Conservation (phyloP, 1,284 basidiomycete genomes). For the Malassezia cuniculi region DNA sequence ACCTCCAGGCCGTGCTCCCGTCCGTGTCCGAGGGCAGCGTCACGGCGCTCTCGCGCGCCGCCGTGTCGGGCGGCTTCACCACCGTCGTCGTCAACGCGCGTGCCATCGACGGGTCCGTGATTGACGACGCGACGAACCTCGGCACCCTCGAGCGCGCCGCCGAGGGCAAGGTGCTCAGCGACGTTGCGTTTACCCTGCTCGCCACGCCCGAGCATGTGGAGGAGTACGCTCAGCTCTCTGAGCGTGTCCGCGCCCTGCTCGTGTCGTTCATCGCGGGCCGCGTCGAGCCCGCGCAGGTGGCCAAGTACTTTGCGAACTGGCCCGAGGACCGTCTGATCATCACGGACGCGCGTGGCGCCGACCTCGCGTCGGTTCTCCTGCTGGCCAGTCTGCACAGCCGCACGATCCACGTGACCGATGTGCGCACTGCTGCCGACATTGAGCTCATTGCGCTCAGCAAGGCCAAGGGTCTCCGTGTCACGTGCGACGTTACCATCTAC, state of each 20-base stretch:
- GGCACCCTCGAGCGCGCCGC: slow-evolving; percentile 33
- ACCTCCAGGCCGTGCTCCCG: slow-evolving; percentile 78
- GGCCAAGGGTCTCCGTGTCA: slow-evolving; percentile 81
- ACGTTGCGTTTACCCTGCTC: slow-evolving; percentile 35
- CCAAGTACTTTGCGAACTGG: slow-evolving; percentile 81
- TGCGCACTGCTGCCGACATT: slow-evolving; percentile 75
- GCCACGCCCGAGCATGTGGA: slow-evolving; percentile 28
- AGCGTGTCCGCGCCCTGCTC: slow-evolving; percentile 33
- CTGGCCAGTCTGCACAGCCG: slow-evolving; percentile 82
- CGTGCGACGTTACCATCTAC: slow-evolving; percentile 88
- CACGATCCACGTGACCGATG: slow-evolving; percentile 84
- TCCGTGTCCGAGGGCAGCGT: slow-evolving; percentile 48
- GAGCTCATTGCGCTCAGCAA: slow-evolving; percentile 86
- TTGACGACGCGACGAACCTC: slow-evolving; percentile 24
- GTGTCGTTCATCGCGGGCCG: slow-evolving; percentile 32
- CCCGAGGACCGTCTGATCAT: slow-evolving; percentile 79
- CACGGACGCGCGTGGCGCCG: slow-evolving; percentile 80
- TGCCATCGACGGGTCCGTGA: slow-evolving; percentile 16
- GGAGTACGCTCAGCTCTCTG: slow-evolving; percentile 23
- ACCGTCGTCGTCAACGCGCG: slow-evolving; percentile 28
- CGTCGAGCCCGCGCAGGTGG: slow-evolving; percentile 50
- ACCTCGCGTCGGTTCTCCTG: slow-evolving; percentile 83
- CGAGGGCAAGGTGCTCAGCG: slow-evolving; percentile 31
- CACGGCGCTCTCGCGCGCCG: slow-evolving; percentile 11
- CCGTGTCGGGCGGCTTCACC: slow-evolving; percentile 31